A percentile compares a stretch with the other conserved stretches of the same genome.
phyloP scores from a whole-genome alignment of 352 stramenopile species.

The Peronospora belbahrii region DNA sequence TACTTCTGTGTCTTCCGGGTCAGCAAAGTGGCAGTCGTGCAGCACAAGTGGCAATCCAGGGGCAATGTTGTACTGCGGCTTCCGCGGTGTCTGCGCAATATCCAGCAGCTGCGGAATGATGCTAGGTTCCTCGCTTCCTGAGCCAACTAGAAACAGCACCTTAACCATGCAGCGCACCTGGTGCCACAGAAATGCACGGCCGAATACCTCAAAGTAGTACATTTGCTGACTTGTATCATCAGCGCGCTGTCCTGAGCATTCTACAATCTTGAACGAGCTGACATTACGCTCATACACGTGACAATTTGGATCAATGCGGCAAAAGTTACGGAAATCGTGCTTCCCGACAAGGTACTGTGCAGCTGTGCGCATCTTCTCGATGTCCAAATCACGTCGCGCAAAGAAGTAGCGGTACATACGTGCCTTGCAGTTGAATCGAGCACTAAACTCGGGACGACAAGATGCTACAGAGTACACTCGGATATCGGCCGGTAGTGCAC shows the following conservation, averaged over 20 bases:
- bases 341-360: conserved; percentile 87
- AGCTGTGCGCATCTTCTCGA: conserved; percentile 84
- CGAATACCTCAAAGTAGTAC: conserved; percentile 72
- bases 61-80: conserved; percentile 93
- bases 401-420: conserved; percentile 99
- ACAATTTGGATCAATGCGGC: conserved; percentile 97
- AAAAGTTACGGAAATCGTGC: conserved; percentile 99
- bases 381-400: conserved; percentile 52
- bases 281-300: conserved; percentile 91
- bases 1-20: conserved; percentile 20
- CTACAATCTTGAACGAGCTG: conserved; percentile 72
- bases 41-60: conserved; percentile 93
- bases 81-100: conserved; percentile 77
- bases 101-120: conserved; percentile 90
- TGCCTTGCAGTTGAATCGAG: conserved; percentile 90
- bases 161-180: conserved; percentile 98
- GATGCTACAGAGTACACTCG: conserved; percentile 80
- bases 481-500: conserved; percentile 88
- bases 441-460: conserved; percentile 82
- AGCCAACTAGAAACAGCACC: conserved; percentile 94
- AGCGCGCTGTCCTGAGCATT: conserved; percentile 38
- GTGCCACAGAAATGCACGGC: conserved; percentile 98
- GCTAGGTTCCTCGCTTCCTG: conserved; percentile 82
- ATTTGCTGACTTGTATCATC: conserved; percentile 47
- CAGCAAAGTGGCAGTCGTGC: conserved; percentile 92